Conservation (phyloP, 176 grass and related monocot genomes). For the Oryza longistaminata region DNA sequence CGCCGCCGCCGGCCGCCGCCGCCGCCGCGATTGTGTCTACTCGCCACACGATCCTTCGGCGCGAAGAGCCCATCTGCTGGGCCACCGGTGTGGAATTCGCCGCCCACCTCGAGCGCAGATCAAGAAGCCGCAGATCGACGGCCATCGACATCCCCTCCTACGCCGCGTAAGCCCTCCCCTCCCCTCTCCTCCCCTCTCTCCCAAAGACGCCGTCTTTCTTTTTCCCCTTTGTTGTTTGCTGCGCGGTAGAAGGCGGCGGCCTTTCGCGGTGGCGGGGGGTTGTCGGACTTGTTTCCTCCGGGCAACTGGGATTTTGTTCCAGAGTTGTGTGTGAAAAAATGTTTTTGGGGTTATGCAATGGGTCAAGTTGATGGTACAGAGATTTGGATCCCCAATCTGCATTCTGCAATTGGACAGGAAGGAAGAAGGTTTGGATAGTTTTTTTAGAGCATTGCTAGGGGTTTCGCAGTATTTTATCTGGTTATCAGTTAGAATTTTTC, state of each 20-base stretch:
- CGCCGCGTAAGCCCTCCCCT: conserved; percentile 40
- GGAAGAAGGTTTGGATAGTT: background rate
- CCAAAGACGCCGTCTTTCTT: background rate
- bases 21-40: conserved; percentile 72
- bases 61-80: conserved; percentile 65
- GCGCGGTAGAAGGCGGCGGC: background rate
- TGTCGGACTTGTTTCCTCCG: background rate
- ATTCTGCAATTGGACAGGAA: background rate
- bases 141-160: conserved; percentile 67
- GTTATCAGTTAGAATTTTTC: conserved; percentile 2
- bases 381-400: background rate
- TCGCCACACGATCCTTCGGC: conserved; percentile 83
- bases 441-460: background rate
- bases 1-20: background rate
- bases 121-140: conserved; percentile 85
- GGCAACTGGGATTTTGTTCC: background rate
- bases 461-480: background rate
- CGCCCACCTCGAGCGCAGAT: conserved; percentile 88
- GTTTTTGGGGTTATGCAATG: background rate
- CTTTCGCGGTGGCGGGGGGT: background rate
- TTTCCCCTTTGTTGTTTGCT: background rate
- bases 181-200: background rate
- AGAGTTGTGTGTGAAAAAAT: background rate
- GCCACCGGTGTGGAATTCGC: conserved; percentile 90
- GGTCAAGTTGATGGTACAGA: background rate